Evolutionary conservation across 768 basidiomycete species (phyloP).

Genomic region (Cystofilobasidium ferigula): DNA sequence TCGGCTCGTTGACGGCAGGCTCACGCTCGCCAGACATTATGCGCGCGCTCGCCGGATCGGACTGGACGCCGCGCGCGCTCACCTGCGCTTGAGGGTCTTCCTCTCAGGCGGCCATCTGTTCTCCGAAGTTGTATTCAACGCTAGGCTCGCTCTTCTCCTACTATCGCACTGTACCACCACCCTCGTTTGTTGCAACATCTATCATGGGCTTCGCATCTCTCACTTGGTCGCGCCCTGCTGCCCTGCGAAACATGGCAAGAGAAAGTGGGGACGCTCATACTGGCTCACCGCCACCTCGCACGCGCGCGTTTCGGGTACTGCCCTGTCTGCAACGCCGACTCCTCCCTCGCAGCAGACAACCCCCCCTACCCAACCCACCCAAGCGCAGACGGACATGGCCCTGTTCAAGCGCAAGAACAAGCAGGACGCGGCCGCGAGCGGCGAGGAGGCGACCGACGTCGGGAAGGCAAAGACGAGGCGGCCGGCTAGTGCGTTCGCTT

Average conservation of each 20-base stretch:
- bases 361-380: neutral
- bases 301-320: too few relatives aligned
- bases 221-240: too few relatives aligned
- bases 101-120: too few relatives aligned
- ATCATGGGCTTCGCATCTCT: too few relatives aligned
- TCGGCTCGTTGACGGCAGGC: neutral
- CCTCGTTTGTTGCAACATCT: too few relatives aligned
- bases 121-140: too few relatives aligned
- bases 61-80: neutral
- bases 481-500: constrained; percentile 37
- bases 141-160: too few relatives aligned
- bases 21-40: neutral
- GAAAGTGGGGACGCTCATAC: too few relatives aligned
- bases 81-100: neutral
- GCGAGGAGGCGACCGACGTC: constrained; percentile 29
- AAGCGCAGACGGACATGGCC: neutral
- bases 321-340: neutral
- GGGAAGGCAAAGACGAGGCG: constrained; percentile 37
- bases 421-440: constrained; percentile 20
- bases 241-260: too few relatives aligned
- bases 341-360: neutral
- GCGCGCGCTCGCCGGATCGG: neutral
- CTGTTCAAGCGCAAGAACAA: constrained; percentile 24
- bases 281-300: too few relatives aligned
- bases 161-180: too few relatives aligned